Evolutionary conservation across 2,329 filamentous ascomycete species (phyloP), one percentile per base, ranked within the genome.

Genomic region (Aspergillus sp.): DNA sequence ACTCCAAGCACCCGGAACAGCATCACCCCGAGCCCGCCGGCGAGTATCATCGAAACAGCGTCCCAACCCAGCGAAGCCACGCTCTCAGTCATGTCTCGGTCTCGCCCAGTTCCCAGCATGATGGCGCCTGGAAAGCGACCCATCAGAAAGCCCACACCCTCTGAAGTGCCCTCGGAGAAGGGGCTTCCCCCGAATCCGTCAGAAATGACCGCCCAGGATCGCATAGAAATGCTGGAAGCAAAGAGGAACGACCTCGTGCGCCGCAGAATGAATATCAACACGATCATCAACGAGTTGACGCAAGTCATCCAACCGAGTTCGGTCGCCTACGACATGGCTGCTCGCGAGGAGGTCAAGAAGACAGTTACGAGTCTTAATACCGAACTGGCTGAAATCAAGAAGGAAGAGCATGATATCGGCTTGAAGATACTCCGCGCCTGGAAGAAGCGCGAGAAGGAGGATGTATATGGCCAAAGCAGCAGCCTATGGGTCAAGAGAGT

Each of bases 401-500:
- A 86, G 62, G 87, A 93, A 72, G 88, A 92, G 73, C 89, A 93
- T 68, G 89, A 95, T 56, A 76, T 93, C 42, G 90, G 90, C 1
- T 76, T 95, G 66, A 88, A 87, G 72, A 78, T 95, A 54, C 85
- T 90, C 70, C 80, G 89, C 20, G 87, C 89, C 9, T 88, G 89
- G 75, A 93, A 91, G 77, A 83, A 90, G 48, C 81, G 86, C 65
- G 89, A 93, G 66, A 83, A 87, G 62, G 83, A 88, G 52, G 72
- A 76, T 46, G 64, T 63, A 22, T 72, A 72, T 55, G 73, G 75
- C 33, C 73, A 73, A 57, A 65, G 90, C 67, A 85, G 84, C 11
- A 84, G 84, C 30, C 75, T 96, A 9, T 96, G 91, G 91, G 89
- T 96, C 50, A 83, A 88, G 67, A 82, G 91, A 62, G 87, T 92